Conservation (phyloP, 768 basidiomycete genomes). For the Thelephora aurantiotincta region DNA sequence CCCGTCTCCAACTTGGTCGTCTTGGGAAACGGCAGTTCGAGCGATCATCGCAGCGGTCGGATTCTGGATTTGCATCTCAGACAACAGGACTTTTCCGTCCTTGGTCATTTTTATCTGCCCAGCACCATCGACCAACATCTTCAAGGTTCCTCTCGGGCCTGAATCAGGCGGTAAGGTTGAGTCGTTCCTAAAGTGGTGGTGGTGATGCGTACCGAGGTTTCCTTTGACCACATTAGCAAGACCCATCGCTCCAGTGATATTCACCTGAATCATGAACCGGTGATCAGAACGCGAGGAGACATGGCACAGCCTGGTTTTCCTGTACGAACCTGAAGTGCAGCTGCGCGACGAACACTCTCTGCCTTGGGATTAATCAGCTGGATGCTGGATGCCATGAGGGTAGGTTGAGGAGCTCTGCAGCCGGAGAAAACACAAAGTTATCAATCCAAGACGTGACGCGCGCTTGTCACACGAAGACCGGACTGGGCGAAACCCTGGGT, state of each 20-base stretch:
- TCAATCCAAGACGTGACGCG: too few relatives aligned
- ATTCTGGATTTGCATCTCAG: slow-evolving; percentile 99
- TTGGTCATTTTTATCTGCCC: slow-evolving; percentile 99
- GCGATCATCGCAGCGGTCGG: slow-evolving; percentile 99
- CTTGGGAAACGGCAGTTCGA: slow-evolving; percentile 94
- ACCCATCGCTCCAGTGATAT: slow-evolving; percentile 90
- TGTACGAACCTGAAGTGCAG: slow-evolving; percentile 72
- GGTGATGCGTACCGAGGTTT: slow-evolving; percentile 63
- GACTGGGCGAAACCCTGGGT: too few relatives aligned
- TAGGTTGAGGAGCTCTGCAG: too few relatives aligned
- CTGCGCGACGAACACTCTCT: slow-evolving; percentile 81
- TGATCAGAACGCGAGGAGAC: slow-evolving; percentile 1
- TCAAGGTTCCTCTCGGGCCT: slow-evolving; percentile 95
- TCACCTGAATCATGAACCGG: slow-evolving; percentile 40
- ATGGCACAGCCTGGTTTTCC: slow-evolving; percentile 10
- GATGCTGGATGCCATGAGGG: slow-evolving; percentile 42
- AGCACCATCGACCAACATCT: slow-evolving; percentile 98
- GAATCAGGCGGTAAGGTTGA: slow-evolving; percentile 2
- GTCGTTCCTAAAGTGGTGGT: slow-evolving; percentile 4
- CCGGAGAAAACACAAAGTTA: too few relatives aligned
- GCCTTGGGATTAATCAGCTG: slow-evolving; percentile 96
- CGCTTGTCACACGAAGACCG: too few relatives aligned
- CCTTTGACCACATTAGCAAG: slow-evolving; percentile 94
- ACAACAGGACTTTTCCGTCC: slow-evolving; percentile 95
- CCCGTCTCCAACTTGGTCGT: slow-evolving; percentile 98